Evolutionary conservation across 768 basidiomycete genomes (phyloP), one percentile per base, ranked within the genome.

Genomic region (Leccinum pellstonianum): DNA sequence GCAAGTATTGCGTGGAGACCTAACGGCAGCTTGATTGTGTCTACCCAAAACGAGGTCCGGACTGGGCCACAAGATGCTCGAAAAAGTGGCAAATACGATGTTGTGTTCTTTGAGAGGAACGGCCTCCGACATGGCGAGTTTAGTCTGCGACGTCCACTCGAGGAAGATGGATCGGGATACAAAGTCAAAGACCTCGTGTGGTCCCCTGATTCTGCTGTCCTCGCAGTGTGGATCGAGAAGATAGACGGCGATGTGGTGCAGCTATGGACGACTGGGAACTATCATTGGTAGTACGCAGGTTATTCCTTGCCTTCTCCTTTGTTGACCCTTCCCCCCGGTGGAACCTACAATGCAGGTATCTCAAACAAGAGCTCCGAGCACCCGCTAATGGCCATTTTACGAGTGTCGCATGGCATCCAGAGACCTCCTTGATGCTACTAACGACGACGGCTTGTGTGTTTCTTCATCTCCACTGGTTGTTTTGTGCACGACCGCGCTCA

Each of bases 81-180:
- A 8, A 85, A 79, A 63, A 85, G 82, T 55, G 88, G 83, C 19
- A 79, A 82, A 58, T 89, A 96, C 67, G 93, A 96, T 65, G 79
- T 98, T 7, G 86, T 98, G 0, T 96, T 98, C 75, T 95, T 96
- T 60, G 97, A 99, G 77, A 79, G 93, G 64, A 99, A 99, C 72
- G 97, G 97, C 1, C 74, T 99, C 60, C 76, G 95, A 60, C 91
- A 97, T 66, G 92, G 94, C 5, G 94, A 97, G 57, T 98, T 97
- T 71, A 80, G 78, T 37, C 70, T 98, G 38, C 75, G 79, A 68
- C 76, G 58, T 68, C 68, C 37, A 58, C 70, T 21, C 23, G 71
- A 68, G 14, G 72, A 70, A 19, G 75, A 75, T 11, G 69, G 74
- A 60, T 88, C 88, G 81, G 85, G 84, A 4, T 92, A 91, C 64